Percentiles rank a stretch among this genome's conserved stretches.
These are phyloP conservation scores for Elongisporangium undulatum DNA, from an alignment of 352 stramenopile species.

Conservation along the genomic window DNA sequence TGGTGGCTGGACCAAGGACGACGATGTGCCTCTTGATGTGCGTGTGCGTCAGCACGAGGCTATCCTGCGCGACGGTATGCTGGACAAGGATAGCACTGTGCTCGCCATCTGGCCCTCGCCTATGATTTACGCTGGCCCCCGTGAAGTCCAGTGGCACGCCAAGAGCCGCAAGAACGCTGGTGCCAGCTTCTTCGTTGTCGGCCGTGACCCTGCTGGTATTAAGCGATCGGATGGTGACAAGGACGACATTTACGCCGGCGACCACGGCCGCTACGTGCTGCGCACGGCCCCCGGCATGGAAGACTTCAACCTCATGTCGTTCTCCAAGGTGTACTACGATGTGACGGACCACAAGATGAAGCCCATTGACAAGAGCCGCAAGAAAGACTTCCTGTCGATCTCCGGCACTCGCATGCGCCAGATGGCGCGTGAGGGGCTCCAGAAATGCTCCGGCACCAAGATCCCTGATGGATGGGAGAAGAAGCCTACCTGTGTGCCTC, in stretches of 20 bases:
- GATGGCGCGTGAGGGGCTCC: conserved; percentile 93
- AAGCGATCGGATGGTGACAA: conserved; percentile 94
- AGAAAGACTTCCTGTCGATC: conserved; percentile 98
- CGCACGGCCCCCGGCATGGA: conserved; percentile 95
- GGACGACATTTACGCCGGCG: conserved; percentile 95
- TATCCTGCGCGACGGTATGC: conserved; percentile 90
- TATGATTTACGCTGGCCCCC: conserved; percentile 98
- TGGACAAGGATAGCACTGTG: conserved; percentile 96
- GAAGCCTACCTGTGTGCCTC: conserved; percentile 91
- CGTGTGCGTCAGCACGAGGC: conserved; percentile 96
- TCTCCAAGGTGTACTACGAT: conserved; percentile 98
- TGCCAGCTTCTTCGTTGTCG: conserved; percentile 97
- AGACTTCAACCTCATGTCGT: conserved; percentile 93
- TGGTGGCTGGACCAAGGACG: conserved; percentile 97
- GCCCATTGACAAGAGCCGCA: conserved; percentile 87
- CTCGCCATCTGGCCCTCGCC: conserved; percentile 98
- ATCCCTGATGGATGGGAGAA: conserved; percentile 74
- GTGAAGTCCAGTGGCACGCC: conserved; percentile 98
- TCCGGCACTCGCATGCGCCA: conserved; percentile 96
- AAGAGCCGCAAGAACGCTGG: conserved; percentile 96
- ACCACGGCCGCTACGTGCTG: conserved; percentile 97
- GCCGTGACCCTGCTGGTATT: conserved; percentile 96
- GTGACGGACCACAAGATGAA: conserved; percentile 98
- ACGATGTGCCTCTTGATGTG: conserved; percentile 98
- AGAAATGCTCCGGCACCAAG: conserved; percentile 81